Evolutionary conservation across 2,329 filamentous ascomycete species (phyloP).

Genomic region (Chaetomiaceae sp.): DNA sequence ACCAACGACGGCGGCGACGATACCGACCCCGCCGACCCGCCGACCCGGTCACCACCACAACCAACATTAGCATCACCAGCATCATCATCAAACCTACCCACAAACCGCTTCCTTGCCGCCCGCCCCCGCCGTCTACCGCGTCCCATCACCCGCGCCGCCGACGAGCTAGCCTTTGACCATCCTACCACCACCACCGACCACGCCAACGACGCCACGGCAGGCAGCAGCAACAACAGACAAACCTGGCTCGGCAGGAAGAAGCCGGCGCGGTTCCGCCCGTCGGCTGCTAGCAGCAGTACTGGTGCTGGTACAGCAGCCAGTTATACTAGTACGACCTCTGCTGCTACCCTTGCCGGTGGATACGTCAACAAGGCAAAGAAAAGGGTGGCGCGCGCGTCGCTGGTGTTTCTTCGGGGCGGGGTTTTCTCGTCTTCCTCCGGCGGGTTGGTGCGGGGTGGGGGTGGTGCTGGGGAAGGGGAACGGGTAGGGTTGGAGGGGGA

Average conservation of each 20-base stretch:
- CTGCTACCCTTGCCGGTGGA: no score
- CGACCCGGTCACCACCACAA: not conserved
- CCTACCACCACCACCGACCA: not conserved
- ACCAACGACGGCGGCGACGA: not conserved
- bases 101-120: conserved; percentile 9
- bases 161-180: conserved; percentile 14
- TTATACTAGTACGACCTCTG: not conserved
- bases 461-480: no score
- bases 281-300: no score
- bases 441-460: not conserved
- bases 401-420: conserved; percentile 8
- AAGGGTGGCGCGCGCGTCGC: conserved; percentile 9
- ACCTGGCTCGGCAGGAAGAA: conserved; percentile 12
- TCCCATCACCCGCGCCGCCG: conserved; percentile 3
- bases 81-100: not conserved
- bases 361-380: not conserved
- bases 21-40: not conserved
- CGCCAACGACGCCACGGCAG: no score
- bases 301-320: not conserved
- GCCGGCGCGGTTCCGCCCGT: conserved; percentile 8
- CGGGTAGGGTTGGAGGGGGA: not conserved
- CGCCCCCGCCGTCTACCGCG: conserved; percentile 12
- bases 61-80: not conserved
- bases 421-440: not conserved
- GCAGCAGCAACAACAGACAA: not conserved